Base-by-base conservation (phyloP, 169 alveolate species). In the Babesia gibsoni region DNA sequence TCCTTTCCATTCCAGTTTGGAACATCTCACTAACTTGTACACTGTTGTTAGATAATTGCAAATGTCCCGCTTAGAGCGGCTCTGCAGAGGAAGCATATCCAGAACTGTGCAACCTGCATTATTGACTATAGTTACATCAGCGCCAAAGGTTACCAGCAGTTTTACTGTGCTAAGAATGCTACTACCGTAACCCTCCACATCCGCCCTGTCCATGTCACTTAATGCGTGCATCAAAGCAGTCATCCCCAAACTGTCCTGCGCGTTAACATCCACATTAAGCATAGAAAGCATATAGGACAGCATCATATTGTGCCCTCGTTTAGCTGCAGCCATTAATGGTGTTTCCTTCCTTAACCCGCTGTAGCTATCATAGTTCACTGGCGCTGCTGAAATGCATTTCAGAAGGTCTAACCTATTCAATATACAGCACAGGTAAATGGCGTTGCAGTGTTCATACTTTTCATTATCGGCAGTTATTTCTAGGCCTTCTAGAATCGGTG, bases 301-400 rank as follows among this genome's bases (percentile, higher is more conserved):
- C 9, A 89, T 63, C 48, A 70, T 35, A 35, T 70, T 79, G 65
- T 90, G 88, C n/a, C 95, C 95, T 43, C 67, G 49, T n/a, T 80
- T 83, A 4, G 91, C 94, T 0, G 95, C 94, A 22, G 89, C 90
- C 96, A 93, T 93, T 66, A 93, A 66, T 8, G 95, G 94, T 4
- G 94, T 83, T 36, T 66, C 75, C 12, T 65, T 75, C n/a, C 46
- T 73, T 52, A 67, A 53, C 46, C 84, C 91, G 37, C 74, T 52
- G n/a, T 83, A 74, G 30, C 59, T 49, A 9, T 85, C 89, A 54
- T 83, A 85, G 37, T 90, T 86, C 56, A 53, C 67, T n/a, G 39
- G 39, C 20, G 52, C 58, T 23, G 39, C 45, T 45, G 86, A 54
- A 18, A 77, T 37, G 49, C 57, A 52, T 66, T 48, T 20, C 33